Percentiles rank a stretch among this genome's conserved stretches.
These are phyloP conservation scores for Diaporthe sp. DNA, from an alignment of 2,329 filamentous ascomycete genomes.

Conservation along the genomic window DNA sequence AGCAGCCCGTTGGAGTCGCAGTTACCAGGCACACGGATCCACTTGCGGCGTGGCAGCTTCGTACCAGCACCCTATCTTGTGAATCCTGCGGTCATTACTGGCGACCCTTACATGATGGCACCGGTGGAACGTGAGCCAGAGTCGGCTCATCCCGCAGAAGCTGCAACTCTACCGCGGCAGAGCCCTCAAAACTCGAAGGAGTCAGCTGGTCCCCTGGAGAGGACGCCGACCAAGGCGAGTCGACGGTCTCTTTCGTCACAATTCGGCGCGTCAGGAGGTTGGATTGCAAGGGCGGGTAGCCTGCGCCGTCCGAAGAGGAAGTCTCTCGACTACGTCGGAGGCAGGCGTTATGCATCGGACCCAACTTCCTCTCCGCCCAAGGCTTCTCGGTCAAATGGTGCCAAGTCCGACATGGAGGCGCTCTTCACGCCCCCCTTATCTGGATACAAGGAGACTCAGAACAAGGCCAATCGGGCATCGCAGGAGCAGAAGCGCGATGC, in stretches of 20 bases:
- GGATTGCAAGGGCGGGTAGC: conserved; percentile 69
- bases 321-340: conserved; percentile 55
- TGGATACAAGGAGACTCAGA: conserved; percentile 45
- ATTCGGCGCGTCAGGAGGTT: conserved; percentile 67
- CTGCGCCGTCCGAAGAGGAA: conserved; percentile 67
- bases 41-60: conserved; percentile 42
- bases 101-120: conserved; percentile 31
- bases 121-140: conserved; percentile 33
- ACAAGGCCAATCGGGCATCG: conserved; percentile 45
- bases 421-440: conserved; percentile 44
- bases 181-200: conserved; percentile 32
- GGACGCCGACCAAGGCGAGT: conserved; percentile 58
- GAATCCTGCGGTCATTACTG: conserved; percentile 46
- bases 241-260: conserved; percentile 71
- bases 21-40: conserved; percentile 49
- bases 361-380: conserved; percentile 54
- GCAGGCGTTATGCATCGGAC: conserved; percentile 67
- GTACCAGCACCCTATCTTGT: conserved; percentile 52
- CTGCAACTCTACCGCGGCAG: conserved; percentile 27
- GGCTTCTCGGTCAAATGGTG: conserved; percentile 41
- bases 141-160: conserved; percentile 27
- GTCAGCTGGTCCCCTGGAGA: conserved; percentile 48
- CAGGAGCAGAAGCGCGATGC: conserved; percentile 57
- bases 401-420: conserved; percentile 46
- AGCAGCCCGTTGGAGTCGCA: conserved; percentile 50